Percentiles rank a stretch among this genome's conserved stretches.
Conservation (phyloP, 495 filamentous ascomycete species). For the Chaetomidium leptoderma region DNA sequence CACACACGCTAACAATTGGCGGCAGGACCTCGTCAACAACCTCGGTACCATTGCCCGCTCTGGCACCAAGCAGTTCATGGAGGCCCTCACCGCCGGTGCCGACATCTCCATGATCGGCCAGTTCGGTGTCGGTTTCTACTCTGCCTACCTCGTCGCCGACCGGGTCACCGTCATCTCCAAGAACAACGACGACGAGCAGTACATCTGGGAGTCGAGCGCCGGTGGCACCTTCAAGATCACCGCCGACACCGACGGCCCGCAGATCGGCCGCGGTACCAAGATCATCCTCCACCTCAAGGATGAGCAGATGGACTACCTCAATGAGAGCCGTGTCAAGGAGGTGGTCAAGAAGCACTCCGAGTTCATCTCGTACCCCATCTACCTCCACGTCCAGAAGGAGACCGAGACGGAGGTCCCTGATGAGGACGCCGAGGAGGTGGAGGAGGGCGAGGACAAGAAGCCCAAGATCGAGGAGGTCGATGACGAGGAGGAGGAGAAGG, state of each 20-base stretch:
- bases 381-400: slow-evolving; percentile 98
- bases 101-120: slow-evolving; percentile 99
- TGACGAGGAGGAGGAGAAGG: slow-evolving; percentile 74
- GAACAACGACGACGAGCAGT: slow-evolving; percentile 99
- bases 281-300: slow-evolving; percentile 99
- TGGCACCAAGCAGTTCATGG: slow-evolving; percentile 99
- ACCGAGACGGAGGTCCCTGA: slow-evolving; percentile 97
- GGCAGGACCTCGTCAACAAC: slow-evolving; percentile 96
- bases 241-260: slow-evolving; percentile 85
- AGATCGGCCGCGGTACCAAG: slow-evolving; percentile 90
- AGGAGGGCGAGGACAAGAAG: slow-evolving; percentile 71
- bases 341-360: slow-evolving; percentile 99
- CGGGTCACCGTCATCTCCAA: slow-evolving; percentile 92
- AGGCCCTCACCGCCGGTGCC: slow-evolving; percentile 94
- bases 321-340: slow-evolving; percentile 99
- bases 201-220: slow-evolving; percentile 97
- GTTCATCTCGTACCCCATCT: slow-evolving; percentile 99
- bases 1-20: slow-evolving; percentile 23
- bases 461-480: slow-evolving; percentile 78
- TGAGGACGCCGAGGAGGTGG: slow-evolving; percentile 79
- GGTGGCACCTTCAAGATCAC: slow-evolving; percentile 95
- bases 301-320: slow-evolving; percentile 96
- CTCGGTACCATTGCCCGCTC: slow-evolving; percentile 98
- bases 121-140: slow-evolving; percentile 99
- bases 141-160: slow-evolving; percentile 98